Conservation (phyloP, 768 basidiomycete species). For the Dentipellis sp. region DNA sequence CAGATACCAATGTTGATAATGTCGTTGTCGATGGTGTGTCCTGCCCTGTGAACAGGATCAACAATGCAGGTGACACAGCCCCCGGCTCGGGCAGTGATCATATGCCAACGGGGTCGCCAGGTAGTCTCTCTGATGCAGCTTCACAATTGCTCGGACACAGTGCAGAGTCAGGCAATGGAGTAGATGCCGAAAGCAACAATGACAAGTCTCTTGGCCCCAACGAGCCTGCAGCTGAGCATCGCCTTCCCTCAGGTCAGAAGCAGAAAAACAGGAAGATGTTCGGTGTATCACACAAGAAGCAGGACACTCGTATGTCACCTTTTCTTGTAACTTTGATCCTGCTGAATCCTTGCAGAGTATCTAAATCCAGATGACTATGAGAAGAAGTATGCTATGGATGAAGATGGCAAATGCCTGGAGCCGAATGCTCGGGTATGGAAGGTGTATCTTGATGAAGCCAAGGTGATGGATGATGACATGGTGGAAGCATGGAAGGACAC, state of each 20-base stretch:
- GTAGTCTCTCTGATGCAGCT: too few species aligned
- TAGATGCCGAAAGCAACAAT: not conserved
- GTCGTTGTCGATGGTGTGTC: too few species aligned
- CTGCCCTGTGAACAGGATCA: too few species aligned
- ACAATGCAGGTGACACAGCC: too few species aligned
- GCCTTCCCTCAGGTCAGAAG: not conserved
- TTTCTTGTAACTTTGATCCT: not conserved
- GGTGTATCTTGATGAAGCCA: too few species aligned
- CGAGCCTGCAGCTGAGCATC: not conserved
- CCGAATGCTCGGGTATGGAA: too few species aligned
- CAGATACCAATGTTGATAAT: too few species aligned
- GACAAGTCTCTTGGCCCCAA: not conserved
- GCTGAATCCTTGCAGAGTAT: not conserved
- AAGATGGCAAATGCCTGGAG: not conserved
- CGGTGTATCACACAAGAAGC: not conserved
- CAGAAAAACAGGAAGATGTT: not conserved
- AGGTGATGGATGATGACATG: too few species aligned
- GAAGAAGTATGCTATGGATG: not conserved
- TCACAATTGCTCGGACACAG: too few species aligned
- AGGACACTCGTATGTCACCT: not conserved
- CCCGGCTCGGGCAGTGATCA: conserved; percentile 30
- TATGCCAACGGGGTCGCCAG: too few species aligned
- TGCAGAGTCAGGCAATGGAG: not conserved
- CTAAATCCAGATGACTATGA: not conserved
- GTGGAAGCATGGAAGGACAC: too few species aligned